Evolutionary conservation across 345 rosid species (phyloP), one percentile per base, ranked within the genome.

Genomic region (Gossypium sturtianum): DNA sequence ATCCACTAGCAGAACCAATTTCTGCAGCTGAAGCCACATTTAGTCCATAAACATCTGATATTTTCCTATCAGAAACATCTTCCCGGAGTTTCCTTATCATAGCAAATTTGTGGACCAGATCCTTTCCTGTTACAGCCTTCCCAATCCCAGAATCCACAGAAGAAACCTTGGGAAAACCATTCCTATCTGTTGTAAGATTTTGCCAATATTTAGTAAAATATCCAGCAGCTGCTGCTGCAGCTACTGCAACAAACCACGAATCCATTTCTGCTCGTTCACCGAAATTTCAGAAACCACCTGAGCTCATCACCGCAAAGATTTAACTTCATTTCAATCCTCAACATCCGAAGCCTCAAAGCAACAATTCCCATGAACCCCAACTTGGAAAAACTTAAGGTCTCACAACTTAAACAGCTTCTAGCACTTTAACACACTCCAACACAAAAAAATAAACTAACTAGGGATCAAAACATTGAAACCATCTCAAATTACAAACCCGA

Each of bases 141-240:
- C 61, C 80, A 65, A 41, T 38, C 49, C 60, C 69, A 23, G 83
- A 78, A 75, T 76, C 72, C 44, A 59, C 84, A 20, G 81, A 75
- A 80, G 82, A 80, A 13, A 73, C 74, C 79, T 72, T 79, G 22
- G 85, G 72, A 51, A 66, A 49, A 58, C 71, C 78, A 79, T 75
- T 73, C 71, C 72, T 76, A 65, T 58, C 80, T 75, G 77, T 85
- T 0, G 84, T 79, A 76, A 75, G 48, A 76, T 80, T 88, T 58
- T 83, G 77, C 86, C 86, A 80, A 75, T 85, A 81, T 77, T 86
- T 91, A 25, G 90, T 80, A 74, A 90, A 29, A 72, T 83, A 89
- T 73, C 93, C 94, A 22, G 90, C 89, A n/a, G 92, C 94, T 57
- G 97, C 94, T 0, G 92, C 90, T 49, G 98, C 97, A 1, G 91